Base-by-base conservation (phyloP, 495 filamentous ascomycete species). In the Podospora tetraspora region DNA sequence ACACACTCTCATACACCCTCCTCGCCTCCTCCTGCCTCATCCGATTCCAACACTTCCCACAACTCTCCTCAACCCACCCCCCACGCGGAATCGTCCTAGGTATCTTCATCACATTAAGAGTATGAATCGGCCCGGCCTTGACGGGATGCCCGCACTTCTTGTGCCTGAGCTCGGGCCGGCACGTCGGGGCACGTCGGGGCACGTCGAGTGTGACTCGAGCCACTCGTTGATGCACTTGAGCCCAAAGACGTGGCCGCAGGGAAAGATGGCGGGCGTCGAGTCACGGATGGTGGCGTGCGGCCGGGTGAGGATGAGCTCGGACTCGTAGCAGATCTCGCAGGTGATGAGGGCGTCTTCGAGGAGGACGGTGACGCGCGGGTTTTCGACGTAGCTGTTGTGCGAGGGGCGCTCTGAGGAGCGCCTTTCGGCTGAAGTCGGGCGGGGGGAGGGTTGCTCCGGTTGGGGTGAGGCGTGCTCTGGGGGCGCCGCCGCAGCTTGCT, bases 241-340 rank as follows among this genome's bases (percentile, higher is more conserved):
- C 4, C 73, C 61, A 29, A 70, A 69, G n/a, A 72, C 64, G 37
- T 74, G 73, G 22, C 70, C 73, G 30, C 73, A 74, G 0, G 71
- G 70, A 1, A 74, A 27, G 3, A 74, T n/a, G 3, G 43, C 21
- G 1, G 68, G 62, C 13, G 63, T 34, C 12, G 11, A 13, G 8
- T 68, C 66, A 9, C 10, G 3, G 11, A 19, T 19, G 27, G 1
- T 27, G 11, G 3, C 11, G 10, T 11, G 23, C 9, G 12, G 21
- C 1, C 27, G 30, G 13, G 3, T n/a, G 56, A 59, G 7, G 22
- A 1, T 0, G 1, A 69, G 72, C 6, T 59, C 11, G 22, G 63
- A 10, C 3, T 62, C 56, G 10, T 22, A 8, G 66, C 71, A 73
- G 57, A 73, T 70, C 10, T 27, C 8, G 57, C 71, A 73, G 27